Base-by-base conservation (phyloP, 1,284 basidiomycete genomes). In the Veloboletus limbatus region DNA sequence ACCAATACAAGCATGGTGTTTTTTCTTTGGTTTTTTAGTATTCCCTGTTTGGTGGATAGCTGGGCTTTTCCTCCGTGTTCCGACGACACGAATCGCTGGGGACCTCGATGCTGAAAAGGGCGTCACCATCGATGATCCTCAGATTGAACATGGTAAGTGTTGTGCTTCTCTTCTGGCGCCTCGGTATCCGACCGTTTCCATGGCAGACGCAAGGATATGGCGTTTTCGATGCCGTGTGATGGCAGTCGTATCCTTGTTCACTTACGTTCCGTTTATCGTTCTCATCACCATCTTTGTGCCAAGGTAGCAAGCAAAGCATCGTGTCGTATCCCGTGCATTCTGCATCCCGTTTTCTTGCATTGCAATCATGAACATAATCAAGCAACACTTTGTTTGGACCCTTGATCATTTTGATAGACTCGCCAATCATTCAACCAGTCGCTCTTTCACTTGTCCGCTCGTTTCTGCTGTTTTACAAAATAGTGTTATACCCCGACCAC, bases 1-100 rank as follows among this genome's bases (percentile, higher is more conserved):
- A 49, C 79, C 85, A 1, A 52, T 80, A 20, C 83, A 85, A 51
- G 82, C 83, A 16, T 89, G 86, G 86, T 63, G 78, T 30, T 89
- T 89, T 66, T 88, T 87, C 60, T 49, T 83, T 43, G 86, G 85
- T 8, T 88, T 88, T 57, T 54, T 87, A 10, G 43, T 86, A 26
- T 88, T 88, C 54, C 83, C 85, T n/a, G 36, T 85, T 11, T 88
- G 86, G 86, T 89, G 85, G 83, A 55, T 79, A 48, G 83, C 80
- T n/a, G 73, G 76, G 10, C 70, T 86, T 52, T 70, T 67, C 33
- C 51, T 79, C 55, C 69, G 69, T 21, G 76, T 82, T 27, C 83
- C 82, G 11, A 67, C 63, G 56, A 89, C 85, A 35, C 71, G 85
- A 54, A 71, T 71, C 32, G 72, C 83, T 24, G 82, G 79, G 20